Conservation (phyloP, 805 yeast species). For the Schizosaccharomyces japonicus region DNA sequence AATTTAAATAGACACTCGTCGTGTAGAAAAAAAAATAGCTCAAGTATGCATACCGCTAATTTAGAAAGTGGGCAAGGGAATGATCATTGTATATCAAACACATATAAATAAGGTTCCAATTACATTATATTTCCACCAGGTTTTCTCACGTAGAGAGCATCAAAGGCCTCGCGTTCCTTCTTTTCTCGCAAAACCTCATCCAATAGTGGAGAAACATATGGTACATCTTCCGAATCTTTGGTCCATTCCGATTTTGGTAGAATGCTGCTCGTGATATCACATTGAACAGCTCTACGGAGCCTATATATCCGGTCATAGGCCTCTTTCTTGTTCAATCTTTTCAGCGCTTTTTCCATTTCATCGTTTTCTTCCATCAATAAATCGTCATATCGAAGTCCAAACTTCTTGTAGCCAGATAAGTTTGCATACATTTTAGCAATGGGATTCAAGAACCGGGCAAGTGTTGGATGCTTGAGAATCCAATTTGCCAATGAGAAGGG, state of each 20-base stretch:
- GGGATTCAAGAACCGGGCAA: conserved; percentile 57
- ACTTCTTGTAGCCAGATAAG: conserved; percentile 75
- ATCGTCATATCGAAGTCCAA: conserved; percentile 81
- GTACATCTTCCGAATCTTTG: conserved; percentile 55
- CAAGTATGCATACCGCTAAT: too few species aligned
- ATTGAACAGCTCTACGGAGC: conserved; percentile 77
- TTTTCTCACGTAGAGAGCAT: conserved; percentile 32
- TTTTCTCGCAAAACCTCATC: conserved; percentile 88
- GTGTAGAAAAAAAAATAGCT: too few species aligned
- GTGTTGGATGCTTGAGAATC: conserved; percentile 56
- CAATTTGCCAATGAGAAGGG: conserved; percentile 40
- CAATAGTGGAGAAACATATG: conserved; percentile 68
- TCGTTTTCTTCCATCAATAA: conserved; percentile 71
- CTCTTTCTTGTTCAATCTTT: conserved; percentile 66
- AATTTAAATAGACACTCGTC: too few species aligned
- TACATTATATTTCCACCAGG: too few species aligned
- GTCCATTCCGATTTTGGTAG: conserved; percentile 61
- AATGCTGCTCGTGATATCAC: conserved; percentile 57
- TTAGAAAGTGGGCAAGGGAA: too few species aligned
- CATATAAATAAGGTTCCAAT: too few species aligned
- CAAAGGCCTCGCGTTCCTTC: conserved; percentile 67
- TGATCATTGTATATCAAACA: too few species aligned
- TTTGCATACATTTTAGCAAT: conserved; percentile 49
- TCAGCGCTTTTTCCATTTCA: conserved; percentile 60
- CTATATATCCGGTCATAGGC: conserved; percentile 81